These are phyloP conservation scores for Carex scoparia DNA, from an alignment of 176 grass and related monocot genomes.

Conservation along the genomic window DNA sequence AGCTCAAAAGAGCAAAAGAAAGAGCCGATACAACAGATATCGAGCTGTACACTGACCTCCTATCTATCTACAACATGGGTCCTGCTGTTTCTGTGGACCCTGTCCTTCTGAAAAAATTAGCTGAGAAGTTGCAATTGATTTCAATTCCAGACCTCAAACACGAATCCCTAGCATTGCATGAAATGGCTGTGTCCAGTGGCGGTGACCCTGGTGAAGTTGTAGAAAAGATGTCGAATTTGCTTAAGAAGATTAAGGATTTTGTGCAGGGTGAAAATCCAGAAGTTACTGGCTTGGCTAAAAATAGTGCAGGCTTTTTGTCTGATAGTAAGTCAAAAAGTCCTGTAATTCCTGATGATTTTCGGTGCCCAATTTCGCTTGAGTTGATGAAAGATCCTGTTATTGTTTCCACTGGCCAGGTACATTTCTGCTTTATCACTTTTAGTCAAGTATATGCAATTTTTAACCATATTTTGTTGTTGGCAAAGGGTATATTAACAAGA, in stretches of 20 bases:
- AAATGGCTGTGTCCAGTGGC: constrained; percentile 50
- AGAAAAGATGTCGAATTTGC: constrained; percentile 60
- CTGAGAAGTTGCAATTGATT: constrained; percentile 74
- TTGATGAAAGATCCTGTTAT: constrained; percentile 96
- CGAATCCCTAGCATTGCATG: constrained; percentile 70
- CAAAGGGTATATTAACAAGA: not conserved
- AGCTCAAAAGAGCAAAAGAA: constrained; percentile 97
- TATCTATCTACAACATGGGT: constrained; percentile 60
- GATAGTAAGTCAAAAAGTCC: constrained; percentile 39
- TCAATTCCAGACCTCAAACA: constrained; percentile 79
- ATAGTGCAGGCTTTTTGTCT: constrained; percentile 16
- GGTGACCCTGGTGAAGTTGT: constrained; percentile 56
- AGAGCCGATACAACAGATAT: constrained; percentile 49
- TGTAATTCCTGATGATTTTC: constrained; percentile 77
- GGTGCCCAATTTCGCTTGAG: constrained; percentile 79
- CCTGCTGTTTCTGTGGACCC: constrained; percentile 32
- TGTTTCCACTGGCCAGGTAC: constrained; percentile 86
- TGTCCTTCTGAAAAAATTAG: constrained; percentile 48
- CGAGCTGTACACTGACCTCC: constrained; percentile 66
- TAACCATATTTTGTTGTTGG: too few relatives aligned
- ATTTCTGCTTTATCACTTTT: constrained; percentile 7
- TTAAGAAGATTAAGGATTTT: constrained; percentile 92
- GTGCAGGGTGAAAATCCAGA: constrained; percentile 56
- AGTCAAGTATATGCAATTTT: not conserved
- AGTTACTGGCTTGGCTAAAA: constrained; percentile 22